A percentile compares a stretch with the other conserved stretches of the same genome.
These are phyloP conservation scores for Wickerhamiella brachini DNA, from an alignment of 805 yeast genomes.

Conservation along the genomic window DNA sequence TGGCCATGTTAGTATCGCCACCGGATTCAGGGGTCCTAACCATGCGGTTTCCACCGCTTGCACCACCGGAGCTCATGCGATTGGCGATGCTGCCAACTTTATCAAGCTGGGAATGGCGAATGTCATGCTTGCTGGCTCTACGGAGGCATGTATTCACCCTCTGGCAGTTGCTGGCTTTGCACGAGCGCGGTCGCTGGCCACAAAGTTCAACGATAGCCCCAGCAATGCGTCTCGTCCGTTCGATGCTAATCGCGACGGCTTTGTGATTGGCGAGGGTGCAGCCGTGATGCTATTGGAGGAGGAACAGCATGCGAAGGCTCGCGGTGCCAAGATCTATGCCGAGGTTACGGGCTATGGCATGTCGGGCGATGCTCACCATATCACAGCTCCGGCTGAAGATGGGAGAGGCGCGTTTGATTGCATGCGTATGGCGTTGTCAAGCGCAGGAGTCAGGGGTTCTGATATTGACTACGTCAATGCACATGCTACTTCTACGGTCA, in stretches of 20 bases:
- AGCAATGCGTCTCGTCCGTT: slow-evolving; percentile 71
- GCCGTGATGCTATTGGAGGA: slow-evolving; percentile 70
- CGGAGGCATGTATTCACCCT: slow-evolving; percentile 81
- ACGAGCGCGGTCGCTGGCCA: slow-evolving; percentile 67
- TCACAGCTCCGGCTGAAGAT: slow-evolving; percentile 74
- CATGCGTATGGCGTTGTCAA: slow-evolving; percentile 58
- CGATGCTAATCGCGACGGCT: slow-evolving; percentile 65
- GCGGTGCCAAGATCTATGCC: slow-evolving; percentile 61
- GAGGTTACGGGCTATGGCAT: slow-evolving; percentile 82
- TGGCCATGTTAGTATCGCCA: slow-evolving; percentile 72
- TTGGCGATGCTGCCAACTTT: slow-evolving; percentile 83
- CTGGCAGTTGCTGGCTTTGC: slow-evolving; percentile 82
- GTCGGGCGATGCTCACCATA: slow-evolving; percentile 83
- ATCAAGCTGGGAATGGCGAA: slow-evolving; percentile 70
- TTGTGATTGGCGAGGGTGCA: slow-evolving; percentile 87
- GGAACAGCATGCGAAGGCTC: slow-evolving; percentile 53
- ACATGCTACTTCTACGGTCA: slow-evolving; percentile 85
- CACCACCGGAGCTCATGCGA: slow-evolving; percentile 88
- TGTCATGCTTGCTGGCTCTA: slow-evolving; percentile 86
- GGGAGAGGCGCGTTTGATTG: slow-evolving; percentile 80
- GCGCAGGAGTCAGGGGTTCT: slow-evolving; percentile 33
- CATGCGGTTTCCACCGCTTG: slow-evolving; percentile 91
- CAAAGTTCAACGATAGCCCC: slow-evolving; percentile 50
- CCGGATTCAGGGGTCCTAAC: slow-evolving; percentile 69
- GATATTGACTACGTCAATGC: slow-evolving; percentile 76